Evolutionary conservation across 2,329 filamentous ascomycete genomes (phyloP).

Genomic region (Blastomyces emzantsi): DNA sequence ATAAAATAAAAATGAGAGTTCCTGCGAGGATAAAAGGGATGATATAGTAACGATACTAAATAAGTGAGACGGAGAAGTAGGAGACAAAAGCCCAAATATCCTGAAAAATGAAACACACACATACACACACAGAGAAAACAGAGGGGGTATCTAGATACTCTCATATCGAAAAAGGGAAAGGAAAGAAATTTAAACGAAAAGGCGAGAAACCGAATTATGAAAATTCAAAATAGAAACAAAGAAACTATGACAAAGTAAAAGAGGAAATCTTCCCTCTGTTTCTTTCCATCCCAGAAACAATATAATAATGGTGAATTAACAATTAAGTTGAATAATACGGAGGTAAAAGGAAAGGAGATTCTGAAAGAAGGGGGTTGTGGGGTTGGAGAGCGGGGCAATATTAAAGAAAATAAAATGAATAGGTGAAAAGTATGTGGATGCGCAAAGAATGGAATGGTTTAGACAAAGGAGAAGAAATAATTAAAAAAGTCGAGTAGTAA

Average conservation of each 20-base stretch:
- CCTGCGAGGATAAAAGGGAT: not conserved
- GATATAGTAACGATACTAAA: not conserved
- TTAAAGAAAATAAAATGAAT: not conserved
- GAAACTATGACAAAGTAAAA: not conserved
- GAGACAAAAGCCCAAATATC: conserved; percentile 3
- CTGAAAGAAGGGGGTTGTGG: not conserved
- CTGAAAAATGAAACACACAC: conserved; percentile 4
- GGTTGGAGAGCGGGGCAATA: not conserved
- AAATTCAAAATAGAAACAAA: not conserved
- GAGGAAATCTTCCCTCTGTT: not conserved
- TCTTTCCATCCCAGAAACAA: not conserved
- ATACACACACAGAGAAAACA: not conserved
- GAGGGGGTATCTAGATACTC: conserved; percentile 10
- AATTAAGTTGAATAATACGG: not conserved
- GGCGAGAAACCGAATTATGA: not conserved
- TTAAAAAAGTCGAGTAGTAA: not conserved
- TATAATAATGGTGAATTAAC: not conserved
- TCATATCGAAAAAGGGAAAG: conserved; percentile 1
- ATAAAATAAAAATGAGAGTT: not conserved
- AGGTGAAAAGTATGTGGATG: not conserved
- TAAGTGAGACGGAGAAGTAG: not conserved
- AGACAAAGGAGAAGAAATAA: not conserved
- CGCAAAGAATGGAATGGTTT: not conserved
- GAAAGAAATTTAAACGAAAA: not conserved
- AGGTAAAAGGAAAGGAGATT: not conserved